Evolutionary conservation across 768 basidiomycete species (phyloP).

Genomic region (Ramaria sp.): DNA sequence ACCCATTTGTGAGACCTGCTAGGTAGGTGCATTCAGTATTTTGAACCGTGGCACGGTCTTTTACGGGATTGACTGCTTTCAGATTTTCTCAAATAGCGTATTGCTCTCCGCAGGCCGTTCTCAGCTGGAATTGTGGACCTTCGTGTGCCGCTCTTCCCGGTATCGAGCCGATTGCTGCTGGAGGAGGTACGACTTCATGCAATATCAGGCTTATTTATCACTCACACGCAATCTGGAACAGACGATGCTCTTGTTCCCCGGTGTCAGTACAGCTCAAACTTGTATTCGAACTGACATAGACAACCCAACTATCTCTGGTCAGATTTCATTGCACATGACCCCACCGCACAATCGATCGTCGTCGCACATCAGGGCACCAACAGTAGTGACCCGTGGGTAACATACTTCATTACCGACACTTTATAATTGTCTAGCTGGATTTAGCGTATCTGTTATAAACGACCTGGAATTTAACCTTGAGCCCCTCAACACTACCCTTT

Average conservation of each 20-base stretch:
- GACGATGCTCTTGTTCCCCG: slow-evolving; percentile 21
- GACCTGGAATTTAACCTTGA: slow-evolving; percentile 21
- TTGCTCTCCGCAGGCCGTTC: slow-evolving; percentile 24
- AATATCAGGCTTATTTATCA: not conserved
- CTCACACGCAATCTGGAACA: not conserved
- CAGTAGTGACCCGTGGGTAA: slow-evolving; percentile 18
- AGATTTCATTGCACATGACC: slow-evolving; percentile 28
- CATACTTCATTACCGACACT: not conserved
- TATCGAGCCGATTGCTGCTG: slow-evolving; percentile 20
- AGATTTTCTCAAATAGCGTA: slow-evolving; percentile 28
- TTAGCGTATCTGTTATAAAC: slow-evolving; percentile 20
- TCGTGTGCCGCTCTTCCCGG: slow-evolving; percentile 22
- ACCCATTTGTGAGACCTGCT: not conserved
- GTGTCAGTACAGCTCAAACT: slow-evolving; percentile 7
- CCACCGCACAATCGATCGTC: slow-evolving; percentile 22
- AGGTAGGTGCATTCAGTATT: not conserved
- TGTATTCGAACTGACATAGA: not conserved
- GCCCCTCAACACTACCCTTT: slow-evolving; percentile 7
- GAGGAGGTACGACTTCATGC: slow-evolving; percentile 18
- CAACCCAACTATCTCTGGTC: not conserved
- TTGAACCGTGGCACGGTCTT: not conserved
- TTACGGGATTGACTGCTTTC: not conserved
- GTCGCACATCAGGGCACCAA: slow-evolving; percentile 35
- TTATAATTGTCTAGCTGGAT: too few species aligned
- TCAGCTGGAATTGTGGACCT: slow-evolving; percentile 24